Conservation (phyloP, 2,329 filamentous ascomycete species). For the Alternaria triticina region DNA sequence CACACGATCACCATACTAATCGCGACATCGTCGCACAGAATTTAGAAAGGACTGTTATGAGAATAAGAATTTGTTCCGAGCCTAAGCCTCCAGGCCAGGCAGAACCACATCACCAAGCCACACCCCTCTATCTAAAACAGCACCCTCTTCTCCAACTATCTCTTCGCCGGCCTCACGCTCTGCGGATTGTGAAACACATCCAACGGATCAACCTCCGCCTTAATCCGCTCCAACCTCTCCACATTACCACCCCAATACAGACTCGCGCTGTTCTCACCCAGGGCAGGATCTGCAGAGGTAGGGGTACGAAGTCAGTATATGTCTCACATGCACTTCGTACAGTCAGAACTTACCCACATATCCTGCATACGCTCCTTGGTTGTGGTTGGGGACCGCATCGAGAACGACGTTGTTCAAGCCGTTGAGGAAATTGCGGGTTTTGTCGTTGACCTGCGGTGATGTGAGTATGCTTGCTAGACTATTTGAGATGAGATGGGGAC, state of each 20-base stretch:
- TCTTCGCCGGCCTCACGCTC: constrained; percentile 36
- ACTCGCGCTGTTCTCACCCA: constrained; percentile 52
- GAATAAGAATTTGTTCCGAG: background rate
- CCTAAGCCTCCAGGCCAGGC: background rate
- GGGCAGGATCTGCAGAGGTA: constrained; percentile 47
- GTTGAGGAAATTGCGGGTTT: constrained; percentile 49
- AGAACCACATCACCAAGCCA: background rate
- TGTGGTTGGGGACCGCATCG: constrained; percentile 34
- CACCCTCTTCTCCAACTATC: background rate
- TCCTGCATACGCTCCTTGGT: constrained; percentile 59
- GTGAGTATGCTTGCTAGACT: background rate
- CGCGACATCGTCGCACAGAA: too few relatives aligned
- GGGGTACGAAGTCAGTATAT: too few relatives aligned
- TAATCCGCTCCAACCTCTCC: constrained; percentile 45
- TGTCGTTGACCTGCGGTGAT: constrained; percentile 29
- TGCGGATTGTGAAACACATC: constrained; percentile 48
- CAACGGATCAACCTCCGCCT: constrained; percentile 49
- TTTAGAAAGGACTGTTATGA: background rate
- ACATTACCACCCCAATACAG: constrained; percentile 55
- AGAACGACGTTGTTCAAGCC: constrained; percentile 50
- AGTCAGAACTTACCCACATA: constrained; percentile 46
- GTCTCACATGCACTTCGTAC: too few relatives aligned
- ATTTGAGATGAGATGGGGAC: background rate
- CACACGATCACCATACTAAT: background rate
- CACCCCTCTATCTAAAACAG: background rate